Base-by-base conservation (phyloP, 192 early-diverging fungal genomes). In the Blastocladiella britannica region DNA sequence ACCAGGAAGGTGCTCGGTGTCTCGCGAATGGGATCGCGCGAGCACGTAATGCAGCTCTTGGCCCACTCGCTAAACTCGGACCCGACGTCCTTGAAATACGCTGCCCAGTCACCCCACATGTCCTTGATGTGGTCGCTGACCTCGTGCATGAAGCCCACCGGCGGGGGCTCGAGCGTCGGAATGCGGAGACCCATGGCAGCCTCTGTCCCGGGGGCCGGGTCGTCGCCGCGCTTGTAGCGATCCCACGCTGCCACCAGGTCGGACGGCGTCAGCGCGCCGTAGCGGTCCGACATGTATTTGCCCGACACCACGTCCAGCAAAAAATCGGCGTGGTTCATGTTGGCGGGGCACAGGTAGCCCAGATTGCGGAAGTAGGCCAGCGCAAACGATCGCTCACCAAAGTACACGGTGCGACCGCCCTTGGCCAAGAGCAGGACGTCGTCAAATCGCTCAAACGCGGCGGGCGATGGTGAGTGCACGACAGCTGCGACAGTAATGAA, bases 401-500 rank as follows among this genome's bases (percentile, higher is more conserved):
- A 81, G 61, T 83, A 92, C 15, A 80, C 85, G 15, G 82, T 83
- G 55, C 70, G 67, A 54, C 89, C 89, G 52, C 87, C 87, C 60
- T 78, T 78, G 37, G 80, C 83, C 25, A 92, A 67, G 26, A 92
- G 70, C 53, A 90, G 60, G 18, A 89, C 66, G 26, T 88, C 82
- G 63, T 89, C 87, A 67, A 92, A 92, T 58, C 81, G 79, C 56
- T 83, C 77, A 64, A 92, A 92, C 31, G 88, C 70, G 59, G 84
- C 69, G n/a, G 86, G 76, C 7, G 80, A 83, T 30, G 89, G 89
- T 68, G 86, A 85, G 69, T 92, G 89, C 55, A 93, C 90, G 9
- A 85, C 87, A 65, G 77, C 90, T 57, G 78, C 74, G 56, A 82
- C 81, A 53, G 79, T 79, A 70, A 78, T 78, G 54, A 78, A 81